Evolutionary conservation across 345 rosid species (phyloP).

Genomic region (Salix caprea): DNA sequence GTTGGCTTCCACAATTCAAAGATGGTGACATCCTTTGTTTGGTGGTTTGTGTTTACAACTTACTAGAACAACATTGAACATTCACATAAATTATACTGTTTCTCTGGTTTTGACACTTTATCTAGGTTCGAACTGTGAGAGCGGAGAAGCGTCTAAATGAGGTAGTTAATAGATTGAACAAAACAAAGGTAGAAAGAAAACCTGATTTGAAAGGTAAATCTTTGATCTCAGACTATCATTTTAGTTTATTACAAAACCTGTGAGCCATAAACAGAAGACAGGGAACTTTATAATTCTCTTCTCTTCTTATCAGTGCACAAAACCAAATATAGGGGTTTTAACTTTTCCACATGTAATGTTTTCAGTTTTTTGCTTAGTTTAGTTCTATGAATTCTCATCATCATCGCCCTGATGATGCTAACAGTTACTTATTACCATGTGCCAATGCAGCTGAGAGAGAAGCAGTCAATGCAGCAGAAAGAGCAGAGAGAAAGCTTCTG

Average conservation of each 20-base stretch:
- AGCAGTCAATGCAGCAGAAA: slow-evolving; percentile 80
- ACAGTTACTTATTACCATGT: not conserved
- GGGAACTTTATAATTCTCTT: not conserved
- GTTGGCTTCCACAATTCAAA: slow-evolving; percentile 87
- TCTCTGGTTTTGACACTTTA: slow-evolving; percentile 16
- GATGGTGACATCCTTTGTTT: slow-evolving; percentile 44
- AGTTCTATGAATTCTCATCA: not conserved
- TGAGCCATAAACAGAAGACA: not conserved
- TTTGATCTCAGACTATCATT: not conserved
- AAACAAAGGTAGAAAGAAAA: slow-evolving; percentile 81
- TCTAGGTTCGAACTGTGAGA: slow-evolving; percentile 78
- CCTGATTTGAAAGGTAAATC: slow-evolving; percentile 84
- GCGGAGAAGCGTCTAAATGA: slow-evolving; percentile 96
- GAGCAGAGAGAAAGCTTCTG: slow-evolving; percentile 82
- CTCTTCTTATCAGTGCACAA: not conserved
- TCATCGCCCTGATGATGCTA: not conserved
- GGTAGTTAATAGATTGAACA: slow-evolving; percentile 86
- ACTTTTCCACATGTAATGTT: not conserved
- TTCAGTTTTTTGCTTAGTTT: not conserved
- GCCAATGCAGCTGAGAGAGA: slow-evolving; percentile 79
- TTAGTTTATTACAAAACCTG: not conserved
- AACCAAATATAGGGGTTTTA: not conserved
- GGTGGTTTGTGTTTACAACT: not conserved
- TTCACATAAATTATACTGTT: not conserved
- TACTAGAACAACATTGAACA: not conserved